Conservation (phyloP, 306 rosid genomes). For the Acmispon strigosus region DNA sequence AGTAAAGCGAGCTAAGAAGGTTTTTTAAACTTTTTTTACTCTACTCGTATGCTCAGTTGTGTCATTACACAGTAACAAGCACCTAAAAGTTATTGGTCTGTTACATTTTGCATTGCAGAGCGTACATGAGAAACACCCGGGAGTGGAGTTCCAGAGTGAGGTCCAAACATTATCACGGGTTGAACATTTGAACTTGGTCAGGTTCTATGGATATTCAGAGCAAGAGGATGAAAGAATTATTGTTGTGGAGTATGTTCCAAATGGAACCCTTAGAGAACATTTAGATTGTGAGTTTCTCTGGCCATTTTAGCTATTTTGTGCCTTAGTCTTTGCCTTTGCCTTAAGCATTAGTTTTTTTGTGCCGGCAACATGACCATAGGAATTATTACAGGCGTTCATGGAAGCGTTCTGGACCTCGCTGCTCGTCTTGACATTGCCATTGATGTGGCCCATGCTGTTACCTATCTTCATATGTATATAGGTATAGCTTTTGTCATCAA, state of each 20-base stretch:
- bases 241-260: conserved; percentile 84
- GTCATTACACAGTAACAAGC: not conserved
- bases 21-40: conserved; percentile 12
- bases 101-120: conserved; percentile 45
- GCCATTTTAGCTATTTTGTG: not conserved
- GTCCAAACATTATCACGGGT: conserved; percentile 71
- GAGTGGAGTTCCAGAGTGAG: conserved; percentile 82
- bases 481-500: conserved; percentile 37
- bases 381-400: conserved; percentile 54
- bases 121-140: conserved; percentile 68
- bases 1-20: conserved; percentile 95
- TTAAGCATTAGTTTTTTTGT: conserved; percentile 7
- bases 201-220: conserved; percentile 75
- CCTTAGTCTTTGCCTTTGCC: not conserved
- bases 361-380: conserved; percentile 20
- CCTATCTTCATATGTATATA: conserved; percentile 93
- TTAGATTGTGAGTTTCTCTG: conserved; percentile 71
- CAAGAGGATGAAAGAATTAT: conserved; percentile 64
- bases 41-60: not conserved
- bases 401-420: conserved; percentile 62
- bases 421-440: conserved; percentile 81
- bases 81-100: not conserved
- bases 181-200: conserved; percentile 86
- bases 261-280: conserved; percentile 91
- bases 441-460: conserved; percentile 93